Evolutionary conservation across 2,329 filamentous ascomycete genomes (phyloP).

Genomic region (Hymenotorrendiella dingleyae): DNA sequence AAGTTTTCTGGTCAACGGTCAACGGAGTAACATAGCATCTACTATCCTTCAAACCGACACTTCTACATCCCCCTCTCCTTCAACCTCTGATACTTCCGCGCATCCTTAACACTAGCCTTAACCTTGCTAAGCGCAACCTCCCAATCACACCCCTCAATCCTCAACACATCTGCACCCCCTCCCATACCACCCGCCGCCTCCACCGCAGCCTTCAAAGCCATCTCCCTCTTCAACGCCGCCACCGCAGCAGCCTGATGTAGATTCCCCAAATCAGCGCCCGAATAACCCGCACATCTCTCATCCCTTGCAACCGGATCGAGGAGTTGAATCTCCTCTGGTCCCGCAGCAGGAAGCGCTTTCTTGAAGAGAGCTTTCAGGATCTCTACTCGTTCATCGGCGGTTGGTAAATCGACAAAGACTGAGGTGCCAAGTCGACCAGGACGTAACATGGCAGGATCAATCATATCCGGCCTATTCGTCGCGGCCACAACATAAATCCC

Average conservation of each 20-base stretch:
- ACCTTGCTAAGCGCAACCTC: slow-evolving; percentile 29
- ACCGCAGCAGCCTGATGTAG: slow-evolving; percentile 35
- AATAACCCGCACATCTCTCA: slow-evolving; percentile 67
- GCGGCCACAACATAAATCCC: slow-evolving; percentile 94
- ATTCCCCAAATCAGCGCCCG: slow-evolving; percentile 58
- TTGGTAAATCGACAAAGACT: slow-evolving; percentile 86
- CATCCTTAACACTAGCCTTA: slow-evolving; percentile 32
- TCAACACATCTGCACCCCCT: slow-evolving; percentile 16
- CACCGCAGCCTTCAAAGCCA: slow-evolving; percentile 6
- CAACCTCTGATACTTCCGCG: slow-evolving; percentile 29
- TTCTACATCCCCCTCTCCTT: slow-evolving; percentile 32
- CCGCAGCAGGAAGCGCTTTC: slow-evolving; percentile 45
- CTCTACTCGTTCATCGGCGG: slow-evolving; percentile 70
- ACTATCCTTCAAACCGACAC: no score
- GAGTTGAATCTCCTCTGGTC: slow-evolving; percentile 44
- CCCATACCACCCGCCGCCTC: neutral
- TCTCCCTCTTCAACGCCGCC: slow-evolving; percentile 30
- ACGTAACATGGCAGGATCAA: slow-evolving; percentile 89
- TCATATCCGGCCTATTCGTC: slow-evolving; percentile 93
- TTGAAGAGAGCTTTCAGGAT: slow-evolving; percentile 68
- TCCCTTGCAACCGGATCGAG: slow-evolving; percentile 63
- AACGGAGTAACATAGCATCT: no score
- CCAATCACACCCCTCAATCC: slow-evolving; percentile 29
- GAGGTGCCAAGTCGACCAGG: slow-evolving; percentile 82
- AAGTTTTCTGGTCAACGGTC: no score